Base-by-base conservation (phyloP, 306 rosid genomes). In the Vigna angularis region DNA sequence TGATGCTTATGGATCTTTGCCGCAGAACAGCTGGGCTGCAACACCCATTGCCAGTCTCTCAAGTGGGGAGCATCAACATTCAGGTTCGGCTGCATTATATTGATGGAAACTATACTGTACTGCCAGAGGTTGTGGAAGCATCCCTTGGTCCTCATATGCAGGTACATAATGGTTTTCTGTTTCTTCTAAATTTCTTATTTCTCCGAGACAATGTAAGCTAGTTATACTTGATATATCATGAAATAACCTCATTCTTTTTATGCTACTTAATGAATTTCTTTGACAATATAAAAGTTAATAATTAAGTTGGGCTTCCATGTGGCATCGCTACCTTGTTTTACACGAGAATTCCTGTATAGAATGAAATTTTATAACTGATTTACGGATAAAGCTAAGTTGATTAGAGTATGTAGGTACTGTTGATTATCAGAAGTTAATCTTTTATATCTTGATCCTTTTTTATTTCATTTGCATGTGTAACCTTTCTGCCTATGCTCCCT, bases 81-180 rank as follows among this genome's bases (percentile, higher is more conserved):
- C 99, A 95, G 83, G 98, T 95, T 78, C 92, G 98, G 83, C 87
- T 95, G 79, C 99, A 95, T 85, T 95, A 95, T 78, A 95, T 95
- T 51, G 99, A 95, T 79, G 99, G 99, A 18, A 95, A 95, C 87
- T 93, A 93, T 77, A 95, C 97, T 15, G 99, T 95, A 28, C 91
- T 91, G 72, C 99, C 99, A 14, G 99, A 95, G 85, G 98, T 95
- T 65, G 99, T 95, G 63, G 99, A 95, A 88, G 99, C 99, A 59
- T 88, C 99, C 66, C 96, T 95, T 78, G 99, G 99, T 76, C 98
- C 99, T 22, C 98, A 95, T 83, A 93, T 95, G 98, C 99, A 93
- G 99, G 99, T 95, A 68, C 70, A 59, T 57, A 13, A 17, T 42
- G 52, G 38, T 32, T 62, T 82, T 74, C 53, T 36, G 38, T 59